Conservation (phyloP, 805 yeast genomes). For the Barnettozyma vustinii region DNA sequence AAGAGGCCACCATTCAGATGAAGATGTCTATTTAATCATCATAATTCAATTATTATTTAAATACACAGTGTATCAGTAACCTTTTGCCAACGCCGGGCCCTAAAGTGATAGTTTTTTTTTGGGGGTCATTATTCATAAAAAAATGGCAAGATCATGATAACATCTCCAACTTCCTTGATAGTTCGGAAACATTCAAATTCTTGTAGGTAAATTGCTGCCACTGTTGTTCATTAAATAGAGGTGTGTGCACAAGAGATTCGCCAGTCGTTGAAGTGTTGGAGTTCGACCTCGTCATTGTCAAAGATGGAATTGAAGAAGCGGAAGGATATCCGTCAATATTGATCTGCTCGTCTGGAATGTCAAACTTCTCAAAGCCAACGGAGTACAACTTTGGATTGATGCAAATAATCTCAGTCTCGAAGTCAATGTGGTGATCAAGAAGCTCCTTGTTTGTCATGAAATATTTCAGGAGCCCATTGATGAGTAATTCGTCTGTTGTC, state of each 20-base stretch:
- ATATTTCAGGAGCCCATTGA: conserved; percentile 21
- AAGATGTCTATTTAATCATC: background rate
- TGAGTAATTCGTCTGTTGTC: conserved; percentile 17
- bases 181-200: conserved; percentile 18
- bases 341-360: conserved; percentile 10
- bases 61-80: background rate
- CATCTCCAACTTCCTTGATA: conserved; percentile 16
- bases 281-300: conserved; percentile 19
- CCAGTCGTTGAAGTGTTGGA: conserved; percentile 13
- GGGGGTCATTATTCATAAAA: conserved; percentile 2
- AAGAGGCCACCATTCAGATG: conserved; percentile 24
- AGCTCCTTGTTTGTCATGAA: conserved; percentile 10
- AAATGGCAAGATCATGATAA: conserved; percentile 3
- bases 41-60: background rate
- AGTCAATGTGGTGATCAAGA: conserved; percentile 9
- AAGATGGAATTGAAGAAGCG: conserved; percentile 10
- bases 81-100: background rate
- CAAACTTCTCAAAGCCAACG: conserved; percentile 16
- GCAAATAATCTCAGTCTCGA: conserved; percentile 15
- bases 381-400: conserved; percentile 21
- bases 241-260: conserved; percentile 3
- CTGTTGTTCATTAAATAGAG: conserved; percentile 6
- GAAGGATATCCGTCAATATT: background rate
- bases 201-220: conserved; percentile 16
- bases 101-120: background rate